Percentiles rank a stretch among this genome's conserved stretches.
phyloP scores from a whole-genome alignment of 78 protist genomes.

The Dictyostelium intermedium region DNA sequence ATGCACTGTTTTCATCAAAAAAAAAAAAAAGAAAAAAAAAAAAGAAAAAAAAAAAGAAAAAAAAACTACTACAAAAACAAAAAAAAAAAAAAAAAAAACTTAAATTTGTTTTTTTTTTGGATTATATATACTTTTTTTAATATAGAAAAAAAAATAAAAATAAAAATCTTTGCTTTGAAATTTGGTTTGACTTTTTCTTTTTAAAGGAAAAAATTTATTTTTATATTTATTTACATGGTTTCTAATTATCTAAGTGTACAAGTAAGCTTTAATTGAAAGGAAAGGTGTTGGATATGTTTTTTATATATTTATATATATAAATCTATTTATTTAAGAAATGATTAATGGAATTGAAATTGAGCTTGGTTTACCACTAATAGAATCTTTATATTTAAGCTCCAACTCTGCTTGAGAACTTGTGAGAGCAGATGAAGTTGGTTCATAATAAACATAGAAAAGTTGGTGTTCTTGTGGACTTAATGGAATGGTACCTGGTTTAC shows the following conservation, averaged over 20 bases:
- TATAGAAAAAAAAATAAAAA: no score
- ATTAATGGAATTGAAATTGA: neutral
- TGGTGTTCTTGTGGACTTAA: conserved; percentile 3
- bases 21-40: no score
- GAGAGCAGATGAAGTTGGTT: neutral
- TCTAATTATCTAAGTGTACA: no score
- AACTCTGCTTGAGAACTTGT: neutral
- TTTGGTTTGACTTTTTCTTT: no score
- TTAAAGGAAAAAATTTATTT: no score
- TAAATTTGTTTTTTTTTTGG: no score
- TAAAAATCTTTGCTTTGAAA: neutral
- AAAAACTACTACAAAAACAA: neutral
- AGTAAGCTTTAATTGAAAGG: no score
- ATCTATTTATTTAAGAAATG: neutral
- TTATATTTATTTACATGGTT: no score
- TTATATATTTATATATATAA: no score
- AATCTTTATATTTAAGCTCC: neutral
- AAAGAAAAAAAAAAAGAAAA: neutral
- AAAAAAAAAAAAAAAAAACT: neutral
- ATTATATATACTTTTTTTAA: no score
- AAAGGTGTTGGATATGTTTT: no score
- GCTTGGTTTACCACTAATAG: neutral
- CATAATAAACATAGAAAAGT: neutral
- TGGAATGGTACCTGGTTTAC: neutral
- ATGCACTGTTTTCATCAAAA: no score